phyloP scores from a whole-genome alignment of 1,284 basidiomycete genomes.

The Ustanciosporium gigantosporum region DNA sequence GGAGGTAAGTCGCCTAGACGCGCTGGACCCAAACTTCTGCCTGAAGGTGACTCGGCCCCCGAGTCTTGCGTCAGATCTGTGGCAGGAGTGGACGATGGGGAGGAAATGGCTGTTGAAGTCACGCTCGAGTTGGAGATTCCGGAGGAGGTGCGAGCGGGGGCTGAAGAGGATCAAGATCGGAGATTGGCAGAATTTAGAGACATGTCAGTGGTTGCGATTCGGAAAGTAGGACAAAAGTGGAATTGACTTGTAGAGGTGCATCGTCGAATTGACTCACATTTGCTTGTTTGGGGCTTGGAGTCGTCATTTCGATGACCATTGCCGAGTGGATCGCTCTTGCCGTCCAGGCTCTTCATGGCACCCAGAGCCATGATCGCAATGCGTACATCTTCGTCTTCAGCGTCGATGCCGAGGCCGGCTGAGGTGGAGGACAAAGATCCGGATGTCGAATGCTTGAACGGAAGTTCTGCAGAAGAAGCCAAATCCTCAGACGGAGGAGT shows the following conservation, averaged over 20 bases:
- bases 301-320: constrained; percentile 2
- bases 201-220: too few species aligned
- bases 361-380: constrained; percentile 52
- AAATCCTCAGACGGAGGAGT: constrained; percentile 30
- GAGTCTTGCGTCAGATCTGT: constrained; percentile 44
- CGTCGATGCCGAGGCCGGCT: constrained; percentile 34
- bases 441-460: background rate
- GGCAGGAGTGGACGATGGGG: constrained; percentile 44
- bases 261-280: too few species aligned
- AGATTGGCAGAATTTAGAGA: background rate
- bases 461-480: constrained; percentile 16
- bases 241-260: too few species aligned
- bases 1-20: constrained; percentile 45
- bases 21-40: constrained; percentile 19
- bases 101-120: constrained; percentile 46
- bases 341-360: constrained; percentile 50
- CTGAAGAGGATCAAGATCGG: background rate
- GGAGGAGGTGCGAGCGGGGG: constrained; percentile 27
- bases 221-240: too few species aligned
- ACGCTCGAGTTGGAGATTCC: constrained; percentile 44
- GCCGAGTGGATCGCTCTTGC: constrained; percentile 9
- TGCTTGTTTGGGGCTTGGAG: too few species aligned
- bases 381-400: constrained; percentile 48
- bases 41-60: constrained; percentile 26
- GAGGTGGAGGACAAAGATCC: constrained; percentile 2